Evolutionary conservation across 345 rosid genomes (phyloP).

Genomic region (Punica granatum): DNA sequence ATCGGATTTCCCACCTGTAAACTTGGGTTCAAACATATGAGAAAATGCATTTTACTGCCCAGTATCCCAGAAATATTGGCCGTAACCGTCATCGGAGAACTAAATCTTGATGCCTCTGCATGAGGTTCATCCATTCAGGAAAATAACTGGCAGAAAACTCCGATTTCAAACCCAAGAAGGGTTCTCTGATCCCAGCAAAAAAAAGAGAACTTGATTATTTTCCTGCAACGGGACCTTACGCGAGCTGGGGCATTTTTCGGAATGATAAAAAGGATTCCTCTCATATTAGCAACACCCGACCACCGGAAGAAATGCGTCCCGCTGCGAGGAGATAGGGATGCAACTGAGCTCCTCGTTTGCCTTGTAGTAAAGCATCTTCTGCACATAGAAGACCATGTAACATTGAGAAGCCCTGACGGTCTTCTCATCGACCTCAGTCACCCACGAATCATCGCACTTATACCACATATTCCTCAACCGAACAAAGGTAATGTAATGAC

Average conservation of each 20-base stretch:
- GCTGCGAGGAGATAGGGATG: constrained; percentile 23
- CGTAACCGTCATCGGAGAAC: neutral
- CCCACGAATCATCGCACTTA: constrained; percentile 92
- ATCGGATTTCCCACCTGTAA: neutral
- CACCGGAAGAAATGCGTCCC: constrained; percentile 31
- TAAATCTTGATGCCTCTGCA: neutral
- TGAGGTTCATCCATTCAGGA: constrained; percentile 4
- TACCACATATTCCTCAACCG: constrained; percentile 74
- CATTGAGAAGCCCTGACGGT: constrained; percentile 81
- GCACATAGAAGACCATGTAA: constrained; percentile 85
- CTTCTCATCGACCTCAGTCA: constrained; percentile 76
- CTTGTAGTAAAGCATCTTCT: constrained; percentile 46
- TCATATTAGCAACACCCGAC: constrained; percentile 45
- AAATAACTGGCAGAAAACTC: neutral
- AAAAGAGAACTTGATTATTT: neutral
- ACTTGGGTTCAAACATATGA: neutral
- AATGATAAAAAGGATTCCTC: constrained; percentile 1
- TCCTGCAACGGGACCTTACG: neutral
- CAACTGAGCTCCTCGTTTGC: constrained; percentile 31
- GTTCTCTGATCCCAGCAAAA: neutral
- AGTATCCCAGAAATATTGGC: neutral
- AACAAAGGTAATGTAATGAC: constrained; percentile 78
- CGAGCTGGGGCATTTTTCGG: neutral
- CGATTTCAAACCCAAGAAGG: neutral
- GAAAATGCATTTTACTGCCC: neutral